Conservation (phyloP, 2,329 filamentous ascomycete species). For the Orbilia oligospora region DNA sequence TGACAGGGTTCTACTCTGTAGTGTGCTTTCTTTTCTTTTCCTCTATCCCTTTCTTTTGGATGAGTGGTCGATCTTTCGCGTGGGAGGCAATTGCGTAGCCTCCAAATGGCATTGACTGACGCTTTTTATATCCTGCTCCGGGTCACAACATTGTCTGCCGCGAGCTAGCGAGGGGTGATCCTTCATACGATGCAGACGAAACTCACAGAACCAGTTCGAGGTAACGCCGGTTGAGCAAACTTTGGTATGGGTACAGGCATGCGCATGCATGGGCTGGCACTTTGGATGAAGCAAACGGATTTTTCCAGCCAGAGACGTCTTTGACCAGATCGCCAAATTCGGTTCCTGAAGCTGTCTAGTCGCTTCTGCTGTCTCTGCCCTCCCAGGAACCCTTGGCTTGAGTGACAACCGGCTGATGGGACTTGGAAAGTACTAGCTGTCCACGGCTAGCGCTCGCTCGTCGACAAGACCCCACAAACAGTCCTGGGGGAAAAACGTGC, state of each 20-base stretch:
- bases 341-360: conserved; percentile 54
- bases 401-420: conserved; percentile 28
- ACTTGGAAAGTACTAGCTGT: conserved; percentile 50
- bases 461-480: conserved; percentile 42
- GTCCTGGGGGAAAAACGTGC: conserved; percentile 46
- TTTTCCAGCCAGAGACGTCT: conserved; percentile 25
- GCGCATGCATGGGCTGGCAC: neutral
- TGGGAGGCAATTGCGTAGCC: conserved; percentile 43
- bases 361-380: conserved; percentile 27
- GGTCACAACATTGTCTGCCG: conserved; percentile 22
- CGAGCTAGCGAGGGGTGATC: conserved; percentile 43
- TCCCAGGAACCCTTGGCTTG: conserved; percentile 55
- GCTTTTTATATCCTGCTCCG: conserved; percentile 44
- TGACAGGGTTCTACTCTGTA: conserved; percentile 40
- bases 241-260: conserved; percentile 7
- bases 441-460: conserved; percentile 32
- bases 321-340: conserved; percentile 42
- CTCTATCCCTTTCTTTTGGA: conserved; percentile 15
- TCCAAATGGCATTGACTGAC: conserved; percentile 41
- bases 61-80: conserved; percentile 40
- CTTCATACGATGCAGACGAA: conserved; percentile 38
- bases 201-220: conserved; percentile 27
- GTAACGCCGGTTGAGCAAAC: conserved; percentile 9
- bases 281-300: conserved; percentile 46
- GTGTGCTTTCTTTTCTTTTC: conserved; percentile 9